phyloP scores from a whole-genome alignment of 2,329 filamentous ascomycete genomes.

The Colletotrichum abscissum region DNA sequence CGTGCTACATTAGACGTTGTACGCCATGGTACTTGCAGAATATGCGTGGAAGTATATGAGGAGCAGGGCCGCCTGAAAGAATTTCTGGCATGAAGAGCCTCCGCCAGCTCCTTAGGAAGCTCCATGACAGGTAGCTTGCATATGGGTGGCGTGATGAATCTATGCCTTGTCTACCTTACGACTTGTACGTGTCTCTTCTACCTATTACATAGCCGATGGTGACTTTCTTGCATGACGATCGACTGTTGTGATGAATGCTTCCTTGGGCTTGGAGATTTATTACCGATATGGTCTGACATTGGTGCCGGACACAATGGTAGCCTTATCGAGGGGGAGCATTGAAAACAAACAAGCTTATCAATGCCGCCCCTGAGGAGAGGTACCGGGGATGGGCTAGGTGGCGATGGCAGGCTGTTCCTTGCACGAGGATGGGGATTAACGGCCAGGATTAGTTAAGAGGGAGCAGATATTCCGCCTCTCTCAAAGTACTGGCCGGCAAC shows the following conservation, averaged over 20 bases:
- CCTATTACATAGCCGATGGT: background rate
- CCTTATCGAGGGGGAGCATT: background rate
- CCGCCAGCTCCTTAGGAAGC: background rate
- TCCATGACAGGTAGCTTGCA: slow-evolving; percentile 9
- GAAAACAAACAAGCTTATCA: slow-evolving; percentile 4
- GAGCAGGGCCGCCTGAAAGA: slow-evolving; percentile 14
- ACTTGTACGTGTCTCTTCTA: background rate
- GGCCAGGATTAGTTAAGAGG: background rate
- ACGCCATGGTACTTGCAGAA: slow-evolving; percentile 15
- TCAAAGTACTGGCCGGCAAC: background rate
- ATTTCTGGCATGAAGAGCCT: slow-evolving; percentile 24
- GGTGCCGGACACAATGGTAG: background rate
- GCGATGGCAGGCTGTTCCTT: slow-evolving; percentile 10
- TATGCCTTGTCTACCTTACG: background rate
- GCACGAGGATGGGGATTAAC: background rate
- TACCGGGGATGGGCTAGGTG: background rate
- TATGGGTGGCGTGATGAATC: slow-evolving; percentile 17
- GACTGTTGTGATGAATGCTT: background rate
- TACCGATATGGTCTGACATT: background rate
- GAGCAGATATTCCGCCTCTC: background rate
- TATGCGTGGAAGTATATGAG: background rate
- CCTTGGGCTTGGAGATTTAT: background rate
- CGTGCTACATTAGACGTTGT: slow-evolving; percentile 11
- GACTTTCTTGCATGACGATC: background rate
- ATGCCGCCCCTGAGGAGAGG: background rate